These are phyloP conservation scores for Beverwykella pulmonaria DNA, from an alignment of 495 filamentous ascomycete genomes.

Conservation along the genomic window DNA sequence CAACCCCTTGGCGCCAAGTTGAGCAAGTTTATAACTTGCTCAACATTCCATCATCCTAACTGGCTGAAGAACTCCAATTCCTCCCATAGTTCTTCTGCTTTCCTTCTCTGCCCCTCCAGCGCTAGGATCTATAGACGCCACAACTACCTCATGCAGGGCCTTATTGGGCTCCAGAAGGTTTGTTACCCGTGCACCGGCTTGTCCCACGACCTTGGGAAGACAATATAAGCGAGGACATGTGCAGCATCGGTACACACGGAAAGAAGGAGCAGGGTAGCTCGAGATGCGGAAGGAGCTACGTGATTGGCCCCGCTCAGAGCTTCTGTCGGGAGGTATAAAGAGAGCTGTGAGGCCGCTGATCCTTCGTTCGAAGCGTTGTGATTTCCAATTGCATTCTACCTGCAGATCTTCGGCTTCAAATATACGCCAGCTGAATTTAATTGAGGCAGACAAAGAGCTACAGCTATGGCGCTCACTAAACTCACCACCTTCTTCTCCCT, in stretches of 20 bases:
- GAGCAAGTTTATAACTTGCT: constrained; percentile 1
- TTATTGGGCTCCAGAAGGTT: not conserved
- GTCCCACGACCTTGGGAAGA: not conserved
- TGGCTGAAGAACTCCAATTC: too few species aligned
- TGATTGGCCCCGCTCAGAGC: not conserved
- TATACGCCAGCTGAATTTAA: not conserved
- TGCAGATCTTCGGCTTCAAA: not conserved
- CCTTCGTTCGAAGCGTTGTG: not conserved
- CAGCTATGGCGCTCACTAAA: constrained; percentile 6
- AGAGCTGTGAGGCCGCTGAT: not conserved
- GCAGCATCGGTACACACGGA: not conserved
- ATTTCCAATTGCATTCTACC: not conserved
- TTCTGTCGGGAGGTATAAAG: constrained; percentile 5
- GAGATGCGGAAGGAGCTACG: not conserved
- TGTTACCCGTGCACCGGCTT: not conserved
- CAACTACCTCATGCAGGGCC: not conserved
- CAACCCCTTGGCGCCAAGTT: not conserved
- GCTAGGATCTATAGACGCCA: not conserved
- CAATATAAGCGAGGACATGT: not conserved
- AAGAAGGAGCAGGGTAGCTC: not conserved
- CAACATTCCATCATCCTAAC: too few species aligned
- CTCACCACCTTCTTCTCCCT: constrained; percentile 46
- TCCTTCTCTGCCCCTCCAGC: not conserved
- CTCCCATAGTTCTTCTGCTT: not conserved
- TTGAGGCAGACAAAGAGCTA: not conserved